A percentile compares a stretch with the other conserved stretches of the same genome.
Evolutionary conservation across 2,329 filamentous ascomycete species (phyloP).

Genomic region (Rugonectria rugulosa): DNA sequence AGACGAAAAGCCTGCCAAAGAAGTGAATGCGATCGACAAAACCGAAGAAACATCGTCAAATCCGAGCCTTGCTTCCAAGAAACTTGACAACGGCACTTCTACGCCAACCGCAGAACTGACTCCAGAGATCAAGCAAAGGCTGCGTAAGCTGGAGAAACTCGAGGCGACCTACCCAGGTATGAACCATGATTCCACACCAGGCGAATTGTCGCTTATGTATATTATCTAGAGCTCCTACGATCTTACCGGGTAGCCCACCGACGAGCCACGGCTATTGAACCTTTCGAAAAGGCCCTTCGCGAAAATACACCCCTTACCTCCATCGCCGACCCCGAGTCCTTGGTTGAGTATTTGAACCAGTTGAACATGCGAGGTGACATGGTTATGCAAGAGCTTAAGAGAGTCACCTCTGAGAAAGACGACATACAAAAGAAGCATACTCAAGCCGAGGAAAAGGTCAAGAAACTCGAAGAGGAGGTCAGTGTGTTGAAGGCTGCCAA

Average conservation of each 20-base stretch:
- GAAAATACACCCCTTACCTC: conserved; percentile 93
- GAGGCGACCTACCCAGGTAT: conserved; percentile 86
- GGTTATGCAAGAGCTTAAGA: conserved; percentile 92
- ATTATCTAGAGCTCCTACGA: conserved; percentile 72
- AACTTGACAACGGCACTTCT: conserved; percentile 24
- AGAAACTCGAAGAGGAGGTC: conserved; percentile 70
- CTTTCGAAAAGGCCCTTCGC: conserved; percentile 88
- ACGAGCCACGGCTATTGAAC: conserved; percentile 85
- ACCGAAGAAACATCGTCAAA: conserved; percentile 27
- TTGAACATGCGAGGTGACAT: conserved; percentile 87
- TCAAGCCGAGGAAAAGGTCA: conserved; percentile 70
- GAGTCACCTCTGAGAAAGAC: conserved; percentile 83
- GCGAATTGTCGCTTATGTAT: conserved; percentile 7
- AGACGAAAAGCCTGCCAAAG: conserved; percentile 13
- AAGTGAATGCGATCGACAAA: conserved; percentile 32
- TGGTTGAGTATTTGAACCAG: conserved; percentile 91
- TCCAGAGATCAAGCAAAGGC: conserved; percentile 75
- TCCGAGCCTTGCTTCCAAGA: conserved; percentile 17
- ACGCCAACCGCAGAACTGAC: conserved; percentile 63
- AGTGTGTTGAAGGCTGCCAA: conserved; percentile 53
- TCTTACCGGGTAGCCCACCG: conserved; percentile 93
- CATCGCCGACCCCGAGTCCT: conserved; percentile 82
- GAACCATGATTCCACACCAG: conserved; percentile 14
- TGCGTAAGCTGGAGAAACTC: conserved; percentile 89
- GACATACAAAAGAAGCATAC: conserved; percentile 78